phyloP scores from a whole-genome alignment of 805 yeast genomes.

The Kockiozyma suomiensis region DNA sequence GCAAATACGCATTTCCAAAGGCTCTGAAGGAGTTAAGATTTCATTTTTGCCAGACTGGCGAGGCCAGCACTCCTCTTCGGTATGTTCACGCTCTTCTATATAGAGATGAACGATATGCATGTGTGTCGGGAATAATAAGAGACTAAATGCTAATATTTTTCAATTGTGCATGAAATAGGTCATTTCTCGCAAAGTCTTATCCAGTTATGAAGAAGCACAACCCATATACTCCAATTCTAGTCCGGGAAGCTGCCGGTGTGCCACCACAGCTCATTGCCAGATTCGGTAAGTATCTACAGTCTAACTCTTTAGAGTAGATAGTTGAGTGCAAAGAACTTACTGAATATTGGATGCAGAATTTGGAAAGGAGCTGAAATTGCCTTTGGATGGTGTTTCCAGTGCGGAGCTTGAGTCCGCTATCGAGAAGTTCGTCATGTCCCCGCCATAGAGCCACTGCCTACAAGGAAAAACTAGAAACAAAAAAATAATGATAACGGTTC shows the following conservation, averaged over 20 bases:
- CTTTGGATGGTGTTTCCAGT: constrained; percentile 44
- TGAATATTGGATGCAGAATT: constrained; percentile 37
- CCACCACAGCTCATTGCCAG: constrained; percentile 76
- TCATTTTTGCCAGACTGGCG: constrained; percentile 79
- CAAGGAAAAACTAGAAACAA: neutral
- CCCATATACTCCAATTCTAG: constrained; percentile 69
- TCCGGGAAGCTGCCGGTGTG: constrained; percentile 75
- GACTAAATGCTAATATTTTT: neutral
- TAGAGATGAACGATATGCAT: neutral
- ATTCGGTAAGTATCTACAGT: constrained; percentile 48
- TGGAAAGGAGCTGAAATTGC: constrained; percentile 52
- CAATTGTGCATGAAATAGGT: too few relatives aligned
- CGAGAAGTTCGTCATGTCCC: constrained; percentile 29
- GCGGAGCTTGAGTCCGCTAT: constrained; percentile 38
- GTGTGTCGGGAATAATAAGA: neutral
- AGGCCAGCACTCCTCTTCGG: constrained; percentile 66
- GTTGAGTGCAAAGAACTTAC: neutral
- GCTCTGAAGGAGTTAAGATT: constrained; percentile 73
- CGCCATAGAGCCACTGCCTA: neutral
- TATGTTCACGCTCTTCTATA: constrained; percentile 36
- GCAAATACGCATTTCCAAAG: constrained; percentile 46
- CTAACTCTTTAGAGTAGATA: neutral
- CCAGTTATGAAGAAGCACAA: constrained; percentile 64
- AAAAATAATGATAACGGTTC: neutral
- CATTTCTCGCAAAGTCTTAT: constrained; percentile 64